Percentiles rank a stretch among this genome's conserved stretches.
Conservation (phyloP, 73 alveolate species). For the Tetrahymena borealis region DNA sequence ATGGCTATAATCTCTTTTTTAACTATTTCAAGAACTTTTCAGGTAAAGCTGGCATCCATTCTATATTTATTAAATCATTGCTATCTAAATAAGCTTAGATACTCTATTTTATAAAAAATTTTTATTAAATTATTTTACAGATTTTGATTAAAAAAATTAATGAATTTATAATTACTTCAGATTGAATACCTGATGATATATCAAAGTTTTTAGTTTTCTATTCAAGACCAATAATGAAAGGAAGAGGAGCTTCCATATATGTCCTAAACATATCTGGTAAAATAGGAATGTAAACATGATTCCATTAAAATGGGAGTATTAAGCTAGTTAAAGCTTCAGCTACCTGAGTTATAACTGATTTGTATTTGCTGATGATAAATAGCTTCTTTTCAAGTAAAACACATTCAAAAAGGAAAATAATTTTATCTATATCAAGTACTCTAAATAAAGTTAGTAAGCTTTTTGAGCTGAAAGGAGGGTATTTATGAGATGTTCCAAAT, state of each 20-base stretch:
- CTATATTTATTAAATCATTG: conserved; percentile 18
- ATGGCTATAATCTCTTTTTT: conserved; percentile 9
- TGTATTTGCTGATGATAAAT: background rate
- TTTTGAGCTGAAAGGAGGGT: conserved; percentile 17
- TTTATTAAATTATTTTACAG: no score
- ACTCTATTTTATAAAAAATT: background rate
- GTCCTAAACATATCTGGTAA: conserved; percentile 19
- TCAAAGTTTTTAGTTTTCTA: background rate
- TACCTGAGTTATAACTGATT: background rate
- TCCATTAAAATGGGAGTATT: conserved; percentile 27
- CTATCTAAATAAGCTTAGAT: conserved; percentile 41
- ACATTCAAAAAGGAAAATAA: conserved; percentile 9
- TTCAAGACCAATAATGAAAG: conserved; percentile 14
- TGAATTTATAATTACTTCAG: background rate
- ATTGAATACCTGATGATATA: background rate
- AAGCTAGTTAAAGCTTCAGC: conserved; percentile 29
- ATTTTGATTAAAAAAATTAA: no score
- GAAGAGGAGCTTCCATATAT: conserved; percentile 35
- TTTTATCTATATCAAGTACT: conserved; percentile 7
- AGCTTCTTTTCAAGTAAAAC: conserved; percentile 24
- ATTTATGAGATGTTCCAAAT: background rate
- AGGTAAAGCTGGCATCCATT: conserved; percentile 13
- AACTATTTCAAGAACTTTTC: conserved; percentile 17
- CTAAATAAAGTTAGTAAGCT: conserved; percentile 16
- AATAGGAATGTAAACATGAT: conserved; percentile 15